These are phyloP conservation scores for Peronospora belbahrii DNA, from an alignment of 352 stramenopile species.

Conservation along the genomic window DNA sequence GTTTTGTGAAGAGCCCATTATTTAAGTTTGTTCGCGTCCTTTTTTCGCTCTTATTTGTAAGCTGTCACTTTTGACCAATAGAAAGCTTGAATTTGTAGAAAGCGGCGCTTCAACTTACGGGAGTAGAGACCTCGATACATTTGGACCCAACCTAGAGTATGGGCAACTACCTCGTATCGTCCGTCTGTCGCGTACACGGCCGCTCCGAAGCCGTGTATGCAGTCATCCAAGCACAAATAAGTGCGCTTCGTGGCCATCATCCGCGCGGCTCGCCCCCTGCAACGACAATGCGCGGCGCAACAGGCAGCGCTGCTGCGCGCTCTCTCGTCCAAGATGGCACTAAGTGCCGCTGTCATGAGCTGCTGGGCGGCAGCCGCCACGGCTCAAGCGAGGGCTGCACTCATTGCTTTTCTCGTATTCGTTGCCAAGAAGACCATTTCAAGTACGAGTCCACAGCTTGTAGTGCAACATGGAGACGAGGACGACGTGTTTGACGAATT, in stretches of 20 bases:
- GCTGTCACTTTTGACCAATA: conserved; percentile 12
- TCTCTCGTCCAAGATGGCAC: conserved; percentile 19
- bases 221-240: conserved; percentile 19
- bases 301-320: conserved; percentile 22
- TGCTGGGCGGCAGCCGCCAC: conserved; percentile 20
- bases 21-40: too few species aligned
- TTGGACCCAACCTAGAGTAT: conserved; percentile 9
- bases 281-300: conserved; percentile 21
- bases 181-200: conserved; percentile 20
- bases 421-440: conserved; percentile 28
- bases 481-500: conserved; percentile 33
- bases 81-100: conserved; percentile 11
- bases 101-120: conserved; percentile 14
- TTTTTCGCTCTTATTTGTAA: too few species aligned
- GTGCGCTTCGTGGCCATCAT: conserved; percentile 6
- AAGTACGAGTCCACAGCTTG: conserved; percentile 5
- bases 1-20: too few species aligned
- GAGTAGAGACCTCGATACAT: conserved; percentile 3
- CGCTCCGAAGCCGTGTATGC: conserved; percentile 25
- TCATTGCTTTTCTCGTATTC: conserved; percentile 25
- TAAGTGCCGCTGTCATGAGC: conserved; percentile 15
- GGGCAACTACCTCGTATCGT: conserved; percentile 28
- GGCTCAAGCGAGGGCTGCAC: conserved; percentile 11
- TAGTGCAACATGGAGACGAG: conserved; percentile 1
- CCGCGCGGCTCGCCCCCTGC: conserved; percentile 14